Evolutionary conservation across 2,329 filamentous ascomycete genomes (phyloP), one percentile per base, ranked within the genome.

Genomic region (Verticillium albo-atrum): DNA sequence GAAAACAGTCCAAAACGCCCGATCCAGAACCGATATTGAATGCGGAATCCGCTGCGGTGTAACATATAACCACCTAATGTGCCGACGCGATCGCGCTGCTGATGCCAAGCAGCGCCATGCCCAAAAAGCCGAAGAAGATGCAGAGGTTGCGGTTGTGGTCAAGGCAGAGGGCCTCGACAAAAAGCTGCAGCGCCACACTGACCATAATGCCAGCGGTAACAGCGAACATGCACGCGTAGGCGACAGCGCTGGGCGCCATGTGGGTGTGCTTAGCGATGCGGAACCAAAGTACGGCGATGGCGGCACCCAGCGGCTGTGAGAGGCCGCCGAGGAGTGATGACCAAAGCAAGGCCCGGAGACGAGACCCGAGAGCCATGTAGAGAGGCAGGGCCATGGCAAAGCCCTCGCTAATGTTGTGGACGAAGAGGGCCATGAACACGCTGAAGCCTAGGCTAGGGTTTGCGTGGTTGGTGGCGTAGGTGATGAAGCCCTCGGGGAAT

Each of bases 351-450:
- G 95, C 94, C 67, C 88, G 89, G 70, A 85, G 78, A 53, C 92
- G 89, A 60, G 88, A 94, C 62, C 89, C 84, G 32, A 97, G 84
- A 1, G 95, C 95, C 68, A 99, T 90, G 74, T 96, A 99, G 0
- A 99, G 81, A 0, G 95, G 95, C 1, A 99, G 78, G 0, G 92
- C 92, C 83, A 99, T 89, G 62, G 93, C 91, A 71, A 98, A 98
- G 2, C 95, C 95, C 77, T 99, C 95, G 28, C 92, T 93, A 68
- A 99, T 96, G 76, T 98, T 99, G 81, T 99, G 95, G 61, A 99
- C 94, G 71, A 97, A 97, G 7, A 99, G 83, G 0, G 95, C 94
- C 73, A 98, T 85, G 76, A 99, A 99, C 58, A 99, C 92, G 57
- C 91, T 90, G 74, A 97, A 87, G 23, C 95, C 95, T 0, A 99